Evolutionary conservation across 441 rosid genomes (phyloP).

Genomic region (Erodium texanum): DNA sequence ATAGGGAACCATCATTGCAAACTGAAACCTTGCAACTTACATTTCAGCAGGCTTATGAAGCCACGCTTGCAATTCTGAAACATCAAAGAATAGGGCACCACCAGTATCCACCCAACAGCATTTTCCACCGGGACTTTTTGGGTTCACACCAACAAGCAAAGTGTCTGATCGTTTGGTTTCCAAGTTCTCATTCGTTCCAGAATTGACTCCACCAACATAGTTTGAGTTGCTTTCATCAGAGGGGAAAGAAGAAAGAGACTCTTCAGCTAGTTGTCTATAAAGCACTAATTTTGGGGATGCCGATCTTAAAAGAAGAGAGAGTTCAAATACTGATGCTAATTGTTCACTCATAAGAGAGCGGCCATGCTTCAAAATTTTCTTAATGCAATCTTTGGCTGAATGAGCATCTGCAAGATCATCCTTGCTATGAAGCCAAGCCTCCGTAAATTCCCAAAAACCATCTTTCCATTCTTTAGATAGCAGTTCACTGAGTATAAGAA

Average conservation of each 20-base stretch:
- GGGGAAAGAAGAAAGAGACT: slow-evolving; percentile 92
- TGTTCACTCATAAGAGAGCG: slow-evolving; percentile 45
- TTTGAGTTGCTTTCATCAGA: slow-evolving; percentile 44
- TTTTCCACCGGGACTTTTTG: slow-evolving; percentile 48
- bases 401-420: slow-evolving; percentile 39
- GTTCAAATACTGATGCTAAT: slow-evolving; percentile 65
- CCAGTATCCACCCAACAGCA: slow-evolving; percentile 99
- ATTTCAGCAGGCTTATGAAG: slow-evolving; percentile 35
- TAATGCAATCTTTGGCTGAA: slow-evolving; percentile 75
- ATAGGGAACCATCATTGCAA: slow-evolving; percentile 7
- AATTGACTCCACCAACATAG: slow-evolving; percentile 21
- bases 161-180: slow-evolving; percentile 32
- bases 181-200: slow-evolving; percentile 22
- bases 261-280: slow-evolving; percentile 84
- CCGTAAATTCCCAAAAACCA: slow-evolving; percentile 83
- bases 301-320: slow-evolving; percentile 81
- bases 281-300: slow-evolving; percentile 91
- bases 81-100: slow-evolving; percentile 64
- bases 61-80: slow-evolving; percentile 58
- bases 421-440: slow-evolving; percentile 55
- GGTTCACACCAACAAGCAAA: slow-evolving; percentile 50
- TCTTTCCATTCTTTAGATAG: slow-evolving; percentile 76
- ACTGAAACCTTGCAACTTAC: slow-evolving; percentile 34
- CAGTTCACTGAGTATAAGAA: slow-evolving; percentile 50
- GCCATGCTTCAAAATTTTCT: slow-evolving; percentile 49